These are phyloP conservation scores for Zalerion maritima DNA, from an alignment of 495 filamentous ascomycete genomes.

Conservation along the genomic window DNA sequence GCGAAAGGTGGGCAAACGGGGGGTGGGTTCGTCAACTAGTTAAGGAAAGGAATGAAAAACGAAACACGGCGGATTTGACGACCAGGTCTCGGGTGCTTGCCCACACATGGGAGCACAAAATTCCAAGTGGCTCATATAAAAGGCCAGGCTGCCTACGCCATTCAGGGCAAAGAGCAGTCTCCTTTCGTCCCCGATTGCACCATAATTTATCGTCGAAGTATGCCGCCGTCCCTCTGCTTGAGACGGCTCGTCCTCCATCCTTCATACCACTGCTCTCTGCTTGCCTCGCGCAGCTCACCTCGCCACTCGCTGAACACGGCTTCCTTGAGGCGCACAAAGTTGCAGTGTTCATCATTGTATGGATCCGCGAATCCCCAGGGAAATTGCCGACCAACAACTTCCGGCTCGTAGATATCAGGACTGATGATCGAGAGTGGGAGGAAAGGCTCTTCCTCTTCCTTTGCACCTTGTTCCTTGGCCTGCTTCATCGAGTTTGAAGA, in stretches of 20 bases:
- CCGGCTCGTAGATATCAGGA: conserved; percentile 76
- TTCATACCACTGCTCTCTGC: conserved; percentile 90
- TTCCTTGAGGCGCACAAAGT: conserved; percentile 83
- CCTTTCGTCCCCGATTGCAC: no score
- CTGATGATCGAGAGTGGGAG: conserved; percentile 88
- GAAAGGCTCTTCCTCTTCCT: conserved; percentile 34
- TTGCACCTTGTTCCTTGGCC: conserved; percentile 21
- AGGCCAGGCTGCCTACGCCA: no score
- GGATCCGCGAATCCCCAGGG: conserved; percentile 96
- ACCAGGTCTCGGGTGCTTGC: no score
- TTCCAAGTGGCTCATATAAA: no score
- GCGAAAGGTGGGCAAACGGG: no score
- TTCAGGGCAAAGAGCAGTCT: no score
- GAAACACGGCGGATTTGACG: no score
- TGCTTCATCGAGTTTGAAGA: conserved; percentile 34
- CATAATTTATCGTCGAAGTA: conserved; percentile 21
- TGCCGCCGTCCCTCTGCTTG: conserved; percentile 24
- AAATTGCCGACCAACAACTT: conserved; percentile 66
- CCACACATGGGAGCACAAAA: no score
- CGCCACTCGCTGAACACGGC: conserved; percentile 90
- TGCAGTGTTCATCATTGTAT: conserved; percentile 79
- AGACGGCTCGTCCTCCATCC: conserved; percentile 69
- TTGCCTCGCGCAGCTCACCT: conserved; percentile 77
- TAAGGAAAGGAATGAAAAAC: no score
- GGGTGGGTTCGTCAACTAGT: no score